A percentile compares a stretch with the other conserved stretches of the same genome.
Conservation (phyloP, 2,329 filamentous ascomycete species). For the Colletotrichum spaethianum region DNA sequence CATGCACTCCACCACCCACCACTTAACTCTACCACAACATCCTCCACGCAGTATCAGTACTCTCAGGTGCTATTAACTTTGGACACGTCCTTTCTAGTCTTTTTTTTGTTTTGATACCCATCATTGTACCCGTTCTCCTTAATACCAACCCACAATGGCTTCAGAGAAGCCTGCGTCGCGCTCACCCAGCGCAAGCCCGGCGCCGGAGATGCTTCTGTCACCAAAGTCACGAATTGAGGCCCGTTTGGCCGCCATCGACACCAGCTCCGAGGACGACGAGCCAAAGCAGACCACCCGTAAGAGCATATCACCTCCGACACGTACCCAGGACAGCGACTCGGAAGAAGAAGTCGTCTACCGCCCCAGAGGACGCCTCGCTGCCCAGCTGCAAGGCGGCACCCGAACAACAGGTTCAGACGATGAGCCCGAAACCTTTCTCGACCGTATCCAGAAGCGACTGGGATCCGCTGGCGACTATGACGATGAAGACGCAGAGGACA, state of each 20-base stretch:
- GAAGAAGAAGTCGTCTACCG: conserved; percentile 53
- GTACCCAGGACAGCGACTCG: conserved; percentile 31
- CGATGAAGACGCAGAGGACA: conserved; percentile 48
- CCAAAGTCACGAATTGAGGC: conserved; percentile 70
- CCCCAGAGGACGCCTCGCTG: conserved; percentile 75
- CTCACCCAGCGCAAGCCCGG: conserved; percentile 54
- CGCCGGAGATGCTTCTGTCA: conserved; percentile 62
- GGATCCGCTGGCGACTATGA: conserved; percentile 46
- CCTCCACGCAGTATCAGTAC: conserved; percentile 34
- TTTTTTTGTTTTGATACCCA: conserved; percentile 38
- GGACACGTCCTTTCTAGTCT: conserved; percentile 1
- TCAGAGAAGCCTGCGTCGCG: conserved; percentile 63
- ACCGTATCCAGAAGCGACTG: conserved; percentile 61
- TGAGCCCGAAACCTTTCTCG: conserved; percentile 52
- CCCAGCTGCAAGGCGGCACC: conserved; percentile 68
- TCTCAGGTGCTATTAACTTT: neutral
- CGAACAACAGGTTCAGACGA: conserved; percentile 44
- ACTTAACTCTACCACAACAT: conserved; percentile 29
- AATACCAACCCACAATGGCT: conserved; percentile 58
- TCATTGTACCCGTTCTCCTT: neutral
- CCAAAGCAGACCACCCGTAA: conserved; percentile 30
- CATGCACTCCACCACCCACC: conserved; percentile 30
- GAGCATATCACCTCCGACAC: conserved; percentile 20
- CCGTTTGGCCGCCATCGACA: conserved; percentile 65
- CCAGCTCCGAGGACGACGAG: conserved; percentile 58